These are phyloP conservation scores for Paecilomyces niveus DNA, from an alignment of 2,329 filamentous ascomycete genomes.

Conservation along the genomic window DNA sequence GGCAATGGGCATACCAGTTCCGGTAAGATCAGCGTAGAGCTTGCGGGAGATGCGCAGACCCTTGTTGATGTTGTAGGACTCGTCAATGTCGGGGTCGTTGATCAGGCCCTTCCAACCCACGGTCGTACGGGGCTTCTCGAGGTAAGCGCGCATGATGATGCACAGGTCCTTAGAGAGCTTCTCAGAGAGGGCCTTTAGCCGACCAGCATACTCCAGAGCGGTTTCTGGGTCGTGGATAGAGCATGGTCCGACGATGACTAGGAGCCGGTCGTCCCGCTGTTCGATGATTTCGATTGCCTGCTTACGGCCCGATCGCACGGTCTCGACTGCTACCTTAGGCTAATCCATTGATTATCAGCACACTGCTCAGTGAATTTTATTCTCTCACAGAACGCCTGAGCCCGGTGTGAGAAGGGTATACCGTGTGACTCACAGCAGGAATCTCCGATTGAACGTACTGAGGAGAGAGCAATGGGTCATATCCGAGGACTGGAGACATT, in stretches of 20 bases:
- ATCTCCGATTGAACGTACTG: constrained; percentile 82
- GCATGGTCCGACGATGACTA: constrained; percentile 93
- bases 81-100: constrained; percentile 97
- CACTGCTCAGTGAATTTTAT: constrained; percentile 25
- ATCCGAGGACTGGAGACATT: constrained; percentile 66
- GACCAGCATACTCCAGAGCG: constrained; percentile 80
- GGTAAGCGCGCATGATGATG: constrained; percentile 97
- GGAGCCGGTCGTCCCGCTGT: constrained; percentile 69
- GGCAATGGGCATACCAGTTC: constrained; percentile 84
- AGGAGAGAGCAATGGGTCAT: constrained; percentile 88
- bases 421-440: constrained; percentile 54
- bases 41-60: constrained; percentile 86
- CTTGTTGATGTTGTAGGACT: constrained; percentile 98
- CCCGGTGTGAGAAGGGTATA: constrained; percentile 57
- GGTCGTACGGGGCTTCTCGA: constrained; percentile 96
- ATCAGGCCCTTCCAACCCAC: constrained; percentile 99
- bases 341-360: constrained; percentile 14
- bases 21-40: constrained; percentile 86
- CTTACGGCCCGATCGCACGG: constrained; percentile 37
- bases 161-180: constrained; percentile 77
- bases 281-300: constrained; percentile 69
- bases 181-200: constrained; percentile 68
- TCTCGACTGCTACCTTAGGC: constrained; percentile 32
- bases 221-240: constrained; percentile 90
- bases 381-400: constrained; percentile 61